phyloP scores from a whole-genome alignment of 768 basidiomycete species.

The Auricularia cornea region DNA sequence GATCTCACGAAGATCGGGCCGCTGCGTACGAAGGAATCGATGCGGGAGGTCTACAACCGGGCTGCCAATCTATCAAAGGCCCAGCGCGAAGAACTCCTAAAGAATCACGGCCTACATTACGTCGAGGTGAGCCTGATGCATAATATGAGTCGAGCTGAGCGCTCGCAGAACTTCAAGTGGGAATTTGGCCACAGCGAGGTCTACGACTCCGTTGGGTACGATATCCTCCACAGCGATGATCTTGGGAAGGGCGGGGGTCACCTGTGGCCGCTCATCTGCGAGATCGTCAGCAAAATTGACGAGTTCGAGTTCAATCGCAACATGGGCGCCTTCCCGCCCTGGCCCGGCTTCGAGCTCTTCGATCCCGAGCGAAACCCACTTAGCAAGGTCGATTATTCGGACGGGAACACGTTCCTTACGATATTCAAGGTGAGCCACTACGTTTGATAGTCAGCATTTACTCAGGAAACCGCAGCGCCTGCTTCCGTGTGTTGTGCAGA shows the following conservation, averaged over 20 bases:
- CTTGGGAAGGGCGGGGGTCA: constrained; percentile 23
- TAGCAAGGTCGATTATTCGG: constrained; percentile 14
- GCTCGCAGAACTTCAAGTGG: constrained; percentile 21
- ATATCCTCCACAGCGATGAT: constrained; percentile 22
- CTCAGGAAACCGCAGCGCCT: constrained; percentile 15
- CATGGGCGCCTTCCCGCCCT: constrained; percentile 21
- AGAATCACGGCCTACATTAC: constrained; percentile 16
- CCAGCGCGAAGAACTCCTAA: constrained; percentile 14
- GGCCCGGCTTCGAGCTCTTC: constrained; percentile 23
- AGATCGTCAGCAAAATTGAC: not conserved
- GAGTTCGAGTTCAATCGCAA: constrained; percentile 7
- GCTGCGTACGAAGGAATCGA: constrained; percentile 13
- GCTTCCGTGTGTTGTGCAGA: constrained; percentile 21
- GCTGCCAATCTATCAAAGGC: constrained; percentile 9
- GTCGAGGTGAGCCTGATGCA: constrained; percentile 11
- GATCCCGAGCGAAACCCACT: not conserved
- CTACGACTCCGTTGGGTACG: constrained; percentile 19
- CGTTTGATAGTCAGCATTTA: too few species aligned
- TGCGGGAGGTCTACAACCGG: constrained; percentile 13
- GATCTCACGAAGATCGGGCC: constrained; percentile 14
- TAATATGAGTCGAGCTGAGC: not conserved
- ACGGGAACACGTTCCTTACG: constrained; percentile 18
- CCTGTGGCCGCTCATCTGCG: constrained; percentile 14
- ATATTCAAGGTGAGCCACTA: constrained; percentile 14
- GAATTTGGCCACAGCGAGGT: constrained; percentile 17